phyloP scores from a whole-genome alignment of 306 rosid species.

The Quercus dentata region DNA sequence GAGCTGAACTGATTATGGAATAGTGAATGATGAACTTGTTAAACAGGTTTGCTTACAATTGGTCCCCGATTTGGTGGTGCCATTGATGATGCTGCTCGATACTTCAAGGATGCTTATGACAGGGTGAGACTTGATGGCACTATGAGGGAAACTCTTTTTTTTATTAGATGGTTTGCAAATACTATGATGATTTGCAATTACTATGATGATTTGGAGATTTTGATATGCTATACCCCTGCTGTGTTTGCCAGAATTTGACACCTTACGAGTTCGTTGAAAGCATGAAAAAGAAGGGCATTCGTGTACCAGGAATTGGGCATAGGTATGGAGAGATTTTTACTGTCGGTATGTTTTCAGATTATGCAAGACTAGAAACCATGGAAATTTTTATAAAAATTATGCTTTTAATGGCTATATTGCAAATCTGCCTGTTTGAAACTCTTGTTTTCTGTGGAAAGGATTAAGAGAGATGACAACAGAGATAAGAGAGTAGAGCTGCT shows the following conservation, averaged over 20 bases:
- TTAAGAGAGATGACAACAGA: constrained; percentile 95
- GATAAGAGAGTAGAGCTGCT: constrained; percentile 97
- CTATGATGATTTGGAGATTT: neutral
- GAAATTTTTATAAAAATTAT: neutral
- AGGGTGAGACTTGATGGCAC: constrained; percentile 47
- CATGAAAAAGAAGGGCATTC: constrained; percentile 98
- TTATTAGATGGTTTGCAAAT: neutral
- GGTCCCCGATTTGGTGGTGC: constrained; percentile 99
- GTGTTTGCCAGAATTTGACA: constrained; percentile 62
- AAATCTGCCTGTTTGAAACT: constrained; percentile 12
- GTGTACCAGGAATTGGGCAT: constrained; percentile 99
- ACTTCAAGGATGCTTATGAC: constrained; percentile 95
- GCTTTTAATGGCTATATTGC: constrained; percentile 13
- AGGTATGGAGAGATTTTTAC: constrained; percentile 41
- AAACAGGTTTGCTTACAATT: constrained; percentile 93
- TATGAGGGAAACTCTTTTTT: neutral
- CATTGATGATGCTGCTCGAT: constrained; percentile 98
- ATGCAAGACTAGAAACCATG: neutral
- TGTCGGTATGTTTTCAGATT: neutral
- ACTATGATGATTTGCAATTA: neutral
- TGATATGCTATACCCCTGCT: constrained; percentile 15
- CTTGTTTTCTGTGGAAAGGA: constrained; percentile 51
- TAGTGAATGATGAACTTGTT: constrained; percentile 34
- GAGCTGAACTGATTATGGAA: constrained; percentile 8
- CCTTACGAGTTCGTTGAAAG: constrained; percentile 93